Evolutionary conservation across 2,329 filamentous ascomycete species (phyloP).

Genomic region (Fonsecaea pugnacius): DNA sequence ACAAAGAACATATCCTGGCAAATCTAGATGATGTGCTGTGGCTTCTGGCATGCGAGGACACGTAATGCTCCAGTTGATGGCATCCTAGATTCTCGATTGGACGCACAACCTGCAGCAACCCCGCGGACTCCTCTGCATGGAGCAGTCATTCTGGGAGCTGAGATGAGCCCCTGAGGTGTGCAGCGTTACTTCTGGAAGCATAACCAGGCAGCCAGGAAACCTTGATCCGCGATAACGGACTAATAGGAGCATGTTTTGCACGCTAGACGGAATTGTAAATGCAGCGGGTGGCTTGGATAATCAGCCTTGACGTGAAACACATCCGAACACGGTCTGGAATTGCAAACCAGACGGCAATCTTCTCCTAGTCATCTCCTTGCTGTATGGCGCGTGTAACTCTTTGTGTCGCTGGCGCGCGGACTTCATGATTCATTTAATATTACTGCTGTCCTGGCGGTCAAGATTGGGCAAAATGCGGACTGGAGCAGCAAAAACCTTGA

Average conservation of each 20-base stretch:
- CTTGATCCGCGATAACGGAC: background rate
- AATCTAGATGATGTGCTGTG: background rate
- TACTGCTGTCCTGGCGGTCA: background rate
- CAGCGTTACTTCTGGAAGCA: slow-evolving; percentile 6
- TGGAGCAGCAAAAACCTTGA: background rate
- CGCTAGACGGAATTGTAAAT: background rate
- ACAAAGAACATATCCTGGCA: background rate
- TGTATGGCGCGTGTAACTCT: background rate
- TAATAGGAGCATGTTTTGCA: background rate
- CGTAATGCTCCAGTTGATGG: background rate
- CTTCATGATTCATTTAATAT: background rate
- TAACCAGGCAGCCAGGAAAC: background rate
- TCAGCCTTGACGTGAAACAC: slow-evolving; percentile 5
- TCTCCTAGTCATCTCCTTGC: background rate
- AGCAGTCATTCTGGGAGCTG: background rate
- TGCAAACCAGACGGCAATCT: background rate
- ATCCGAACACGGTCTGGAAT: background rate
- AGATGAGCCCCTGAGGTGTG: background rate
- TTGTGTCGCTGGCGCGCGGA: background rate
- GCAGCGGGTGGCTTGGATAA: background rate
- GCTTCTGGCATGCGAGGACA: background rate
- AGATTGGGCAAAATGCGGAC: background rate
- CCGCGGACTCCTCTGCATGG: background rate
- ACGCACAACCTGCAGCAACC: background rate
- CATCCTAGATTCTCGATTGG: background rate